Conservation (phyloP, 2,329 filamentous ascomycete species). For the Xylaria arbuscula region DNA sequence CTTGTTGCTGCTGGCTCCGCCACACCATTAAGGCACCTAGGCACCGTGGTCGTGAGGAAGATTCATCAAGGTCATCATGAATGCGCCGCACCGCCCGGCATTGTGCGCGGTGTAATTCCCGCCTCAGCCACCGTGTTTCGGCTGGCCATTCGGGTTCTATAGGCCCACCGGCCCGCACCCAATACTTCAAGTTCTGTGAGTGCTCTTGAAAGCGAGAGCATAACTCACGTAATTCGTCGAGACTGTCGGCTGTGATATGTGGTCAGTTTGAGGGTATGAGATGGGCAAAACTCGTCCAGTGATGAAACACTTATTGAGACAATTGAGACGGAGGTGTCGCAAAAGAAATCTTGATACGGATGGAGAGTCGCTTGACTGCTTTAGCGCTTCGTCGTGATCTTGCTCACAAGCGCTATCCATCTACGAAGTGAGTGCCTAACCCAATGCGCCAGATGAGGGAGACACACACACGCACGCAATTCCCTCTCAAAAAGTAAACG, state of each 20-base stretch:
- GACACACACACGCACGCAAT: not conserved
- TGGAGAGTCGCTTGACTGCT: constrained; percentile 23
- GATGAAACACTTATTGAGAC: not conserved
- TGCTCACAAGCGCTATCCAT: not conserved
- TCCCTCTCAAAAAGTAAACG: constrained; percentile 1
- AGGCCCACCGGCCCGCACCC: constrained; percentile 65
- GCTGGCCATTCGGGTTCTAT: constrained; percentile 67
- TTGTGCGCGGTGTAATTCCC: constrained; percentile 67
- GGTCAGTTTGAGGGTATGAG: constrained; percentile 23
- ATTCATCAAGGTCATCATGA: constrained; percentile 57
- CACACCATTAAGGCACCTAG: constrained; percentile 67
- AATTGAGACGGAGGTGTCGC: not conserved
- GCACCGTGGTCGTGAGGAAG: constrained; percentile 60
- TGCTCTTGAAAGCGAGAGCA: constrained; percentile 60
- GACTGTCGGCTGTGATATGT: constrained; percentile 58
- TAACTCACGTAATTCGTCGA: constrained; percentile 62
- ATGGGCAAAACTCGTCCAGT: not conserved
- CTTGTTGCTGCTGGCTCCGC: constrained; percentile 57
- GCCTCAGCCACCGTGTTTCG: constrained; percentile 62
- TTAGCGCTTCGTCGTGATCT: not conserved
- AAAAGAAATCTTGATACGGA: not conserved
- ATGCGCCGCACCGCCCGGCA: constrained; percentile 68
- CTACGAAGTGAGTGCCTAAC: not conserved
- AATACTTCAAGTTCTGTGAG: constrained; percentile 63
- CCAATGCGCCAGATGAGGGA: not conserved